Percentiles rank a stretch among this genome's conserved stretches.
phyloP scores from a whole-genome alignment of 1,284 basidiomycete species.

The Rhodofomes roseus region DNA sequence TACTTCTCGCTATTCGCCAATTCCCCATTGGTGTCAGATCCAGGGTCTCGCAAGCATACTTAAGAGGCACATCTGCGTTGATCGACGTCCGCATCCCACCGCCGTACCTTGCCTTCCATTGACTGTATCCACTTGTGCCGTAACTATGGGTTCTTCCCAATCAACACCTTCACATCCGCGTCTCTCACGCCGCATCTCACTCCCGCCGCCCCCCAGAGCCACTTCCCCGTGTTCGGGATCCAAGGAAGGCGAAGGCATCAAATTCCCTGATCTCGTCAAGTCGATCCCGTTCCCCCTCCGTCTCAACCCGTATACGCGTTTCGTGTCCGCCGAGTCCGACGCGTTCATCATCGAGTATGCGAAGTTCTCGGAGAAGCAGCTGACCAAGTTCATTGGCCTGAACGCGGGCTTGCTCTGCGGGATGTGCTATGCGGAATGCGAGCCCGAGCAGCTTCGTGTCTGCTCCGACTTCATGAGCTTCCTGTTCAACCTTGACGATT shows the following conservation, averaged over 20 bases:
- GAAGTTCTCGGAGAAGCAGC: constrained; percentile 21
- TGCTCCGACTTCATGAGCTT: constrained; percentile 33
- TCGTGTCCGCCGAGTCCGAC: constrained; percentile 20
- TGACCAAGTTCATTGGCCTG: constrained; percentile 18
- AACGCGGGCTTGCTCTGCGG: constrained; percentile 24
- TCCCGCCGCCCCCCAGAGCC: background rate
- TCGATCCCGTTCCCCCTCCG: constrained; percentile 20
- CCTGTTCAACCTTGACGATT: constrained; percentile 34
- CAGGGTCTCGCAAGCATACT: background rate
- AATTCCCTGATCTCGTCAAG: constrained; percentile 7
- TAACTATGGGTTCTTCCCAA: background rate
- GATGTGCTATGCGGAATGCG: constrained; percentile 27
- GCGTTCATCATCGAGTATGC: constrained; percentile 21
- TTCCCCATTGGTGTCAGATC: background rate
- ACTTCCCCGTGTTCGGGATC: background rate
- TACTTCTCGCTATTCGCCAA: background rate
- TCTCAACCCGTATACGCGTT: constrained; percentile 14
- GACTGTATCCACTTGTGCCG: background rate
- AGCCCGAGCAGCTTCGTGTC: constrained; percentile 26
- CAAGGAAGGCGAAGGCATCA: background rate
- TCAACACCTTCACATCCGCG: background rate
- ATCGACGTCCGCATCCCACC: background rate
- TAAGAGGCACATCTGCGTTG: background rate
- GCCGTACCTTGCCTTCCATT: background rate
- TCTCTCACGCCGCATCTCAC: background rate